A percentile compares a stretch with the other conserved stretches of the same genome.
phyloP scores from a whole-genome alignment of 2,329 filamentous ascomycete genomes.

The Metarhizium sp. region DNA sequence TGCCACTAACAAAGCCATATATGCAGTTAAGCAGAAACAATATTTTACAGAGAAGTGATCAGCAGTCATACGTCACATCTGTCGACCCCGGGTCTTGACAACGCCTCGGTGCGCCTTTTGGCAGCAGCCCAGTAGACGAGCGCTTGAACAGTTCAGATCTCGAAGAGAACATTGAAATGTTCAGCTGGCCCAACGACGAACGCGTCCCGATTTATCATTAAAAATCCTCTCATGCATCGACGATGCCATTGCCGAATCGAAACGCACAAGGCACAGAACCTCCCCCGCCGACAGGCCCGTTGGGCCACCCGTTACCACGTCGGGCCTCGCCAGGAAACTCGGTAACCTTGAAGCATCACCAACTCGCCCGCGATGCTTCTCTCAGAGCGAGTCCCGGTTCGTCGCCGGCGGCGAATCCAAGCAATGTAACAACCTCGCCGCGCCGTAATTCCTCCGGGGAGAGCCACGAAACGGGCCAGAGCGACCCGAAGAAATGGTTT shows the following conservation, averaged over 20 bases:
- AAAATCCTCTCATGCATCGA: slow-evolving; percentile 8
- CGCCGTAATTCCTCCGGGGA: slow-evolving; percentile 37
- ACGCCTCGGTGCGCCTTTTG: not conserved
- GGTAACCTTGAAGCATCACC: slow-evolving; percentile 37
- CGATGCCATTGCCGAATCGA: slow-evolving; percentile 20
- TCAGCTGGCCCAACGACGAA: not conserved
- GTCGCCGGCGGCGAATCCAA: slow-evolving; percentile 10
- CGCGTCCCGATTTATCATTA: not conserved
- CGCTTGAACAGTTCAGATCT: not conserved
- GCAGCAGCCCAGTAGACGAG: not conserved
- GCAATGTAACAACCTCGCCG: slow-evolving; percentile 13
- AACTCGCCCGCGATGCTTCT: slow-evolving; percentile 33
- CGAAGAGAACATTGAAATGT: not conserved
- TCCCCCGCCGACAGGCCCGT: slow-evolving; percentile 13
- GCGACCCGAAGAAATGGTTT: slow-evolving; percentile 46
- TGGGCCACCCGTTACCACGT: slow-evolving; percentile 33
- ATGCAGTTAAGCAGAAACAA: not conserved
- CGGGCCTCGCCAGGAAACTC: slow-evolving; percentile 35
- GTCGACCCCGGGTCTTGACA: not conserved
- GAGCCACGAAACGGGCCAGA: slow-evolving; percentile 37
- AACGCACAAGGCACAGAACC: slow-evolving; percentile 16
- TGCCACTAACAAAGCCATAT: not conserved
- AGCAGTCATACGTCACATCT: not conserved
- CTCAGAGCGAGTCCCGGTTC: slow-evolving; percentile 18
- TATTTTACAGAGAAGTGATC: not conserved